Percentiles rank a stretch among this genome's conserved stretches.
Evolutionary conservation across 495 filamentous ascomycete species (phyloP).

Genomic region (Aspergillus avenaceus): DNA sequence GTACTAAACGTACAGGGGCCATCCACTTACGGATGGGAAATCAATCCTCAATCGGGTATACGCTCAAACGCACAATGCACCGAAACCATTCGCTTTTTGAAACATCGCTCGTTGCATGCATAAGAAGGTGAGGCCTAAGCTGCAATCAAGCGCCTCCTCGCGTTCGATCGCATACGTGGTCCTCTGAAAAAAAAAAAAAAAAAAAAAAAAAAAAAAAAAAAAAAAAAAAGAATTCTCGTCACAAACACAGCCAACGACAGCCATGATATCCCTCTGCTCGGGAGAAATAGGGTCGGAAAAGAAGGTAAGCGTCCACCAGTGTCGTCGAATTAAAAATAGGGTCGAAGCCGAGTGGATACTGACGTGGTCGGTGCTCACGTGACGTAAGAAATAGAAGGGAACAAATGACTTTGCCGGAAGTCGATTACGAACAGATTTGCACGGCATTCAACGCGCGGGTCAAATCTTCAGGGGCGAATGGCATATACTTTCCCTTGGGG

Average conservation of each 20-base stretch:
- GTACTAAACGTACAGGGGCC: background rate
- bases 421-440: conserved; percentile 31
- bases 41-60: conserved; percentile 27
- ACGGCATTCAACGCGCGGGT: conserved; percentile 39
- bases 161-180: conserved; percentile 1
- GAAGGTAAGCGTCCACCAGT: background rate
- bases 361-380: conserved; percentile 3
- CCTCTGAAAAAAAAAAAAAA: background rate
- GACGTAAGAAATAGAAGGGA: conserved; percentile 1
- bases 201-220: no score
- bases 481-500: conserved; percentile 25
- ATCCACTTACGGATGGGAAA: conserved; percentile 6
- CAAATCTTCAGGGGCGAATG: conserved; percentile 41
- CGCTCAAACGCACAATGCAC: conserved; percentile 27
- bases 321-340: conserved; percentile 1
- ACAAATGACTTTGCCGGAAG: conserved; percentile 14
- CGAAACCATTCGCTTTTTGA: conserved; percentile 7
- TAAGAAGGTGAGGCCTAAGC: background rate
- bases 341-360: background rate
- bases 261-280: background rate
- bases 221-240: no score
- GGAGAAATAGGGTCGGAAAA: background rate
- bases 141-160: conserved; percentile 3
- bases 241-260: no score
- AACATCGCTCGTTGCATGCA: conserved; percentile 8